Evolutionary conservation across 1,284 basidiomycete species (phyloP), one percentile per base, ranked within the genome.

Genomic region (Sporisorium iseilematis-ciliati): DNA sequence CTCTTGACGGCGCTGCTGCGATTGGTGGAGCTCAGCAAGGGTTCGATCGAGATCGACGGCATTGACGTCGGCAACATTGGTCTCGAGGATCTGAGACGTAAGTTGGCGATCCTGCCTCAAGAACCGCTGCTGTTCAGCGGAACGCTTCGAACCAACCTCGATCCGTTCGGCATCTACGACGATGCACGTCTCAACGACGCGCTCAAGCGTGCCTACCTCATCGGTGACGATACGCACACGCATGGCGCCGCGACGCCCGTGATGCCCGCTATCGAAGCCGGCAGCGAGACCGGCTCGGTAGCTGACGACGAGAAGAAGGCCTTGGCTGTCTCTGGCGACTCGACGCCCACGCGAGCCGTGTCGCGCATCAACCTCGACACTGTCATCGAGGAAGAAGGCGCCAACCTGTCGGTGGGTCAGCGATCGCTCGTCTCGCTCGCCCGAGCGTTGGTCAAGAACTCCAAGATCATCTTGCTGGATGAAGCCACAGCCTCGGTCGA

Each of bases 401-500:
- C 70, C 10, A 86, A 86, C 50, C 75, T 84, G 20, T 82, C 80
- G 1, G 78, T 84, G 5, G 85, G 85, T n/a, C 85, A 86, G 56
- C 72, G 85, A 16, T 85, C 84, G 42, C 80, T 86, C 14, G 77
- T 86, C 11, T 84, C 83, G 4, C 77, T 86, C 0, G 85, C 85
- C 10, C 49, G 85, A 18, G 85, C 85, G 3, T 58, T 86, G 20
- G 84, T 86, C 6, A 75, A 81, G 52, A 72, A 82, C 65, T 73
- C 69, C 35, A 75, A 77, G 65, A 78, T 80, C 59, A 71, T 80
- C 43, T 33, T 75, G 40, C 59, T 78, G 35, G 91, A 91, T 75
- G 91, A 93, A 84, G 92, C 92, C 0, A 93, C 92, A 0, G 92
- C 91, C n/a, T 92, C 89, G 52, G 84, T 93, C 20, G 91, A 92